Percentiles rank a stretch among this genome's conserved stretches.
Evolutionary conservation across 108 stramenopile genomes (phyloP).

Genomic region (Fragilaria radians): DNA sequence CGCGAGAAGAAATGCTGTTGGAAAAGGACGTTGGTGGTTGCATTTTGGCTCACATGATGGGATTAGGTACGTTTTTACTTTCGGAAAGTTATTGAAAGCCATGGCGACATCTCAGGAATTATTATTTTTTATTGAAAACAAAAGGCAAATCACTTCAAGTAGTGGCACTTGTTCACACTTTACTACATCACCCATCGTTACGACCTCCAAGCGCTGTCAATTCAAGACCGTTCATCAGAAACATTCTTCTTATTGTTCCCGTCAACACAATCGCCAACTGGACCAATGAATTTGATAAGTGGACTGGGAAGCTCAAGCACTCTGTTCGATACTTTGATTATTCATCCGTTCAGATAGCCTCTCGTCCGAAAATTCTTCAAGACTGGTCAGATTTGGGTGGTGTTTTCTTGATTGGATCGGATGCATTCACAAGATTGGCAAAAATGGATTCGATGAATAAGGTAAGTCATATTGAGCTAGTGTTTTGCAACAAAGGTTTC

Average conservation of each 20-base stretch:
- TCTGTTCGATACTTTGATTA: constrained; percentile 13
- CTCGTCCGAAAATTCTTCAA: constrained; percentile 16
- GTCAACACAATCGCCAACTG: constrained; percentile 64
- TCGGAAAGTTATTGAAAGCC: too few species aligned
- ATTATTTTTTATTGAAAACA: too few species aligned
- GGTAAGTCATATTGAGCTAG: too few species aligned
- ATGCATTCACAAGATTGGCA: constrained; percentile 22
- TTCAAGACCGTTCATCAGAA: constrained; percentile 24
- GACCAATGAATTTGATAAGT: constrained; percentile 63
- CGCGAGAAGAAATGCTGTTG: neutral
- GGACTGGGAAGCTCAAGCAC: constrained; percentile 26
- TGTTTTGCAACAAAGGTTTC: neutral
- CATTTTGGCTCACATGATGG: constrained; percentile 72
- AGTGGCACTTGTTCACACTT: constrained; percentile 48
- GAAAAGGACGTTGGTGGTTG: constrained; percentile 39
- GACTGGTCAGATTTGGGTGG: constrained; percentile 52
- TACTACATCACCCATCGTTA: constrained; percentile 46
- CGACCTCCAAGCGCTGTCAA: constrained; percentile 2
- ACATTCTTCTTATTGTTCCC: constrained; percentile 53
- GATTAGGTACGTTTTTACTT: neutral
- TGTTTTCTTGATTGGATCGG: constrained; percentile 37
- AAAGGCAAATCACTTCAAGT: constrained; percentile 42
- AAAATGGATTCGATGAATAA: constrained; percentile 1
- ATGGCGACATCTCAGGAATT: too few species aligned
- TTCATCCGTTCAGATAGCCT: neutral